Conservation (phyloP, 345 rosid species). For the Trapa incisa region DNA sequence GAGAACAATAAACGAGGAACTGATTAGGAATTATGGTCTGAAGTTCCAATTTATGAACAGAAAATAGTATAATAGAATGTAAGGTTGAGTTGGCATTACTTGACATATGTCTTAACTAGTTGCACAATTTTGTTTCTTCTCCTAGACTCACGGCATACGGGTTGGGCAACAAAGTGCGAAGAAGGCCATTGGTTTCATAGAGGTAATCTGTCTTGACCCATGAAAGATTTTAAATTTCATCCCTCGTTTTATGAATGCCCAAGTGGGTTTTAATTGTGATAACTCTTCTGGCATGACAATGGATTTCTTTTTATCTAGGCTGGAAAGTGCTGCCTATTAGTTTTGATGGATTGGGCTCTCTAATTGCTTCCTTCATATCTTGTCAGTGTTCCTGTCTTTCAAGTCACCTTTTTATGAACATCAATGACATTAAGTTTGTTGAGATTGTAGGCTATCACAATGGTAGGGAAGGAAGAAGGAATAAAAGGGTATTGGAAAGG, state of each 20-base stretch:
- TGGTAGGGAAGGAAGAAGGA: conserved; percentile 87
- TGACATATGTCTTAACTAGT: not conserved
- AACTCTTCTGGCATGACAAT: too few species aligned
- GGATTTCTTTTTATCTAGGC: too few species aligned
- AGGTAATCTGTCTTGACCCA: conserved; percentile 27
- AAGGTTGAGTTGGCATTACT: not conserved
- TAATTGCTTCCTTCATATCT: not conserved
- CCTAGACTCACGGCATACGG: conserved; percentile 72
- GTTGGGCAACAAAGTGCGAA: conserved; percentile 53
- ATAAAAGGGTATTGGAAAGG: conserved; percentile 97
- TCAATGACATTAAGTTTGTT: not conserved
- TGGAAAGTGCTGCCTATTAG: too few species aligned
- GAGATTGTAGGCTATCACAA: conserved; percentile 47
- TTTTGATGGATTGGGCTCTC: too few species aligned
- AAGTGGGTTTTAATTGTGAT: too few species aligned
- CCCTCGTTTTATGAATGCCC: too few species aligned
- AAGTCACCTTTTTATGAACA: not conserved
- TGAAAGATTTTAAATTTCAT: not conserved
- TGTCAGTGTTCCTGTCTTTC: not conserved
- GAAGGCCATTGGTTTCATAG: conserved; percentile 69
- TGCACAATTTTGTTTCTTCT: not conserved
- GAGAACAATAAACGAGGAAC: not conserved
- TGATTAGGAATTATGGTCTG: not conserved
- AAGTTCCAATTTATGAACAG: not conserved
- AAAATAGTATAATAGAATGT: not conserved